phyloP scores from a whole-genome alignment of 169 alveolate genomes.

The Blepharisma undulans region DNA sequence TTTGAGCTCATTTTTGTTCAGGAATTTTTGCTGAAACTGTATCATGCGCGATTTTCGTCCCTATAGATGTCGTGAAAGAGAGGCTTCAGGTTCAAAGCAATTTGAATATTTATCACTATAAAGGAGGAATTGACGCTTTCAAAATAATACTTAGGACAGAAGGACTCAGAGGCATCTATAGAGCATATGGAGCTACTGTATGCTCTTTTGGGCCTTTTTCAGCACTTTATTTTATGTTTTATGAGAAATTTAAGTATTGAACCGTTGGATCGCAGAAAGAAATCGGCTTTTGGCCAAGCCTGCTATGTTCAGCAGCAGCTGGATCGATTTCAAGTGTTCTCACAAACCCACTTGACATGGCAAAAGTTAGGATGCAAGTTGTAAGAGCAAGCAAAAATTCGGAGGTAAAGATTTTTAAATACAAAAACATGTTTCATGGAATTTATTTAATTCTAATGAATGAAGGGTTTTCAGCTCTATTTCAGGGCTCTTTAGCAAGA shows the following conservation, averaged over 20 bases:
- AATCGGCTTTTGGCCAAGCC: conserved; percentile 45
- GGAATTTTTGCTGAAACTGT: conserved; percentile 73
- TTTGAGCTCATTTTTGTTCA: conserved; percentile 45
- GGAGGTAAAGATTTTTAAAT: conserved; percentile 34
- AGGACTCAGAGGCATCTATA: conserved; percentile 68
- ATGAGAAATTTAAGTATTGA: conserved; percentile 50
- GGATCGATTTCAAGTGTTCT: conserved; percentile 54
- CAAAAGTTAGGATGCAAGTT: conserved; percentile 65
- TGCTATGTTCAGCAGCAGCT: conserved; percentile 54
- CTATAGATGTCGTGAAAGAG: conserved; percentile 69
- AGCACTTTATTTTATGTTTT: conserved; percentile 67
- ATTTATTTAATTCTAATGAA: conserved; percentile 42
- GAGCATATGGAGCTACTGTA: conserved; percentile 76
- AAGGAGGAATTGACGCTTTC: conserved; percentile 56
- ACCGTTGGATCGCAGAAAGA: conserved; percentile 32
- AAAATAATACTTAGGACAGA: conserved; percentile 49
- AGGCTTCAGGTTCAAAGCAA: conserved; percentile 59
- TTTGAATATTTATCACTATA: conserved; percentile 52
- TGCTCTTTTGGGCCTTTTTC: conserved; percentile 69
- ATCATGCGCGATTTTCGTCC: conserved; percentile 60
- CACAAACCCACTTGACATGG: conserved; percentile 70
- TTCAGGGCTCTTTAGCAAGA: conserved; percentile 69
- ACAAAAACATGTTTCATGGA: conserved; percentile 69
- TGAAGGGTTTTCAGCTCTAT: conserved; percentile 60
- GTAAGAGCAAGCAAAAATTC: conserved; percentile 39